These are phyloP conservation scores for Monocercomonoides exilis DNA, from an alignment of 78 protist species.

Conservation along the genomic window DNA sequence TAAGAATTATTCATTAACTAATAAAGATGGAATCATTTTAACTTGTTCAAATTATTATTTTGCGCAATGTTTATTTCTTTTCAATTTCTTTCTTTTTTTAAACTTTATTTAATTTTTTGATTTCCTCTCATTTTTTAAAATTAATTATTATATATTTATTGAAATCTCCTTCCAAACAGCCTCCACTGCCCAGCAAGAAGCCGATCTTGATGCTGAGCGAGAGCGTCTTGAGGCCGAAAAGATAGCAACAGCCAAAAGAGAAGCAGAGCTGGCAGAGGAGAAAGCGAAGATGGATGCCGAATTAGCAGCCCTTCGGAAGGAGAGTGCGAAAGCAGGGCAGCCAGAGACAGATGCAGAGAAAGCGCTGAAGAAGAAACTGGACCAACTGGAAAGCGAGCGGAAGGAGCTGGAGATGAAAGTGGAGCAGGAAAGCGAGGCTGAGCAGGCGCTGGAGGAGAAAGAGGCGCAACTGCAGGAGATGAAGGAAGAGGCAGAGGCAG, in stretches of 20 bases:
- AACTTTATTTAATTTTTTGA: no score
- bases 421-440: background rate
- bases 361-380: background rate
- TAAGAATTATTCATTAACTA: no score
- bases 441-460: background rate
- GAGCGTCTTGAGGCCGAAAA: background rate
- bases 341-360: background rate
- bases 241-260: background rate
- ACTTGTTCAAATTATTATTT: no score
- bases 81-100: no score
- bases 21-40: no score
- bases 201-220: background rate
- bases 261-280: background rate
- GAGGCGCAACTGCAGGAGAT: background rate
- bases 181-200: background rate
- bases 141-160: no score
- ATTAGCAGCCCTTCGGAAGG: background rate
- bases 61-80: no score
- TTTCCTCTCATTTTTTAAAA: no score
- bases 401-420: background rate
- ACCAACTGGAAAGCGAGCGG: background rate
- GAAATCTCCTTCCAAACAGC: background rate
- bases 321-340: no score
- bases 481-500: background rate
- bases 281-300: background rate